Evolutionary conservation across 768 basidiomycete genomes (phyloP).

Genomic region (Rhodosporidiobolus sp.): DNA sequence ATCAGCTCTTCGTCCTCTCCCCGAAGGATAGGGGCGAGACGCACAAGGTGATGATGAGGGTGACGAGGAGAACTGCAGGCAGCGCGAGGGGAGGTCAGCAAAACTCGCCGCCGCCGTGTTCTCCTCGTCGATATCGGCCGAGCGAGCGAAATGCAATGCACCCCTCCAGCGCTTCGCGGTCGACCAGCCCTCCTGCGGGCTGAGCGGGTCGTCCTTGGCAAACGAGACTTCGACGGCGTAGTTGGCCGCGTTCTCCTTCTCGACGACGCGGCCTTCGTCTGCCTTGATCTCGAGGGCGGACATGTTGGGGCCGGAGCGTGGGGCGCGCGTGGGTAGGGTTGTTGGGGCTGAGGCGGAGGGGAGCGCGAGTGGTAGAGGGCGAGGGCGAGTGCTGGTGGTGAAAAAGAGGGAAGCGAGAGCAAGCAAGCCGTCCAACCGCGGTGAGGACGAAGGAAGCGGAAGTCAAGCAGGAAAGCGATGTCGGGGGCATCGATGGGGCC

Average conservation of each 20-base stretch:
- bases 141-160: neutral
- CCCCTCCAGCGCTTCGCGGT: neutral
- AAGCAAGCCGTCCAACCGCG: too few relatives aligned
- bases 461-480: too few relatives aligned
- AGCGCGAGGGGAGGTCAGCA: neutral
- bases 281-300: neutral
- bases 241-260: neutral
- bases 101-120: too few relatives aligned
- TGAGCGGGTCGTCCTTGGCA: conserved; percentile 1
- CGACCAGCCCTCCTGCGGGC: neutral
- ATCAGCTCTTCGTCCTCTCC: too few relatives aligned
- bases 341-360: too few relatives aligned
- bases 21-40: neutral
- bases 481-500: too few relatives aligned
- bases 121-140: neutral
- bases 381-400: too few relatives aligned
- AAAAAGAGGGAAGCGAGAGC: too few relatives aligned
- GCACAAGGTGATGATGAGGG: conserved; percentile 2
- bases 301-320: neutral
- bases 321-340: neutral
- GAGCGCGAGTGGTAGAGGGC: too few relatives aligned
- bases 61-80: neutral
- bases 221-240: neutral
- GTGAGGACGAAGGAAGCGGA: too few relatives aligned
- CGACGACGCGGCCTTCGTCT: neutral